Evolutionary conservation across 169 alveolate species (phyloP).

Genomic region (Plasmodium sp.): DNA sequence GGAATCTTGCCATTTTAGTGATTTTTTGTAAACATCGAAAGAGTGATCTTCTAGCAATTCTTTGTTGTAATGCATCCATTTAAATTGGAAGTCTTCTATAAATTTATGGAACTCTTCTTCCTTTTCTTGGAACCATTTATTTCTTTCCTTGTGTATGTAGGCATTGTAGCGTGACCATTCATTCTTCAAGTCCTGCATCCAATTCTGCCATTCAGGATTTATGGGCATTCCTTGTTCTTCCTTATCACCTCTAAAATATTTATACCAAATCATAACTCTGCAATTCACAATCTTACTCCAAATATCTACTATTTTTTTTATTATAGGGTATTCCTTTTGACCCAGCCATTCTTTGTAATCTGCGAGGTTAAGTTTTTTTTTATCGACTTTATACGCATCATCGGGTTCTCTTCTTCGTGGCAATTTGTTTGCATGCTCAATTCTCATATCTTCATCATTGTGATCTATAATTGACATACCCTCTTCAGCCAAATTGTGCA

Average conservation of each 20-base stretch:
- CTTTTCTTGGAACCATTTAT: neutral
- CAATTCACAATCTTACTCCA: neutral
- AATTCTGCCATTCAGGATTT: neutral
- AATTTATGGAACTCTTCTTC: neutral
- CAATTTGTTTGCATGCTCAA: neutral
- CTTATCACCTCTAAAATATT: neutral
- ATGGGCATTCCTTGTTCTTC: neutral
- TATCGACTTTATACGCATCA: neutral
- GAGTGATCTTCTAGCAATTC: neutral
- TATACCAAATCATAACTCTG: neutral
- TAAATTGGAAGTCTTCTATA: conserved; percentile 5
- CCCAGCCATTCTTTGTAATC: conserved; percentile 23
- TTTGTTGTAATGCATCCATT: conserved; percentile 7
- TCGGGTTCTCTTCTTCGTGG: neutral
- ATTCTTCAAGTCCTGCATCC: neutral
- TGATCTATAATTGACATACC: neutral
- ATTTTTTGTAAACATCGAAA: neutral
- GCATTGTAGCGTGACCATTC: neutral
- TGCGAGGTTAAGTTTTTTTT: neutral
- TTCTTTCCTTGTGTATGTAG: neutral
- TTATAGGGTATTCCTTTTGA: neutral
- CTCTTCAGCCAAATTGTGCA: neutral
- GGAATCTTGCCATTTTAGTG: conserved; percentile 1
- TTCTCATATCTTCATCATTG: neutral
- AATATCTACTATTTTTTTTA: neutral